Base-by-base conservation (phyloP, 192 early-diverging fungal species). In the Coemansia sp. region DNA sequence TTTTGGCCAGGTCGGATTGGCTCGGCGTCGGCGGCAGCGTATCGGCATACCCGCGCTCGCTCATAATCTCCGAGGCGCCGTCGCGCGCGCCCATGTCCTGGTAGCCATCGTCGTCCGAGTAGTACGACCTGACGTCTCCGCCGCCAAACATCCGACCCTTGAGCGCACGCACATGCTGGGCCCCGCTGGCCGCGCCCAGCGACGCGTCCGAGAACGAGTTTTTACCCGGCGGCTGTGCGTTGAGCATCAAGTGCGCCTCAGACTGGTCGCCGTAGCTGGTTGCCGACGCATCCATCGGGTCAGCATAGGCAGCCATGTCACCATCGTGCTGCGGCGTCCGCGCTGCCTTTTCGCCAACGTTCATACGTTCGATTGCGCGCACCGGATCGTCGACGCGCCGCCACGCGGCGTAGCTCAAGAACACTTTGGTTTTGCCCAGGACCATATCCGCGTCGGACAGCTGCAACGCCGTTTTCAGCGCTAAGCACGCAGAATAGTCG, bases 351-450 rank as follows among this genome's bases (percentile, higher is more conserved):
- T 85, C 81, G 28, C 81, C 79, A 26, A 75, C 78, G 38, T 92
- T 61, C 50, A 56, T 53, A 58, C 75, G 75, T 58, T 78, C 90
- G 11, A 77, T 42, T 10, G 69, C 79, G 17, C 86, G 84, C 41
- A 94, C 73, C 11, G 72, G 75, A 51, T 87, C 85, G 64, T 97
- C 95, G 28, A 97, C 76, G 30, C 79, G 78, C 45, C 88, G 80
- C 95, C 93, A 97, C 12, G 82, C 79, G 2, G 23, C 55, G 70
- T 90, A 91, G 51, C 79, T 82, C 36, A 97, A 55, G 53, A 85
- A 94, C 15, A 93, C 75, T 58, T 87, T 78, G 20, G 62, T 65
- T 21, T 60, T 53, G 7, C 84, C 84, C 21, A 86, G 47, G 8
- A 76, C 65, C 65, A 81, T 80, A 44, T 85, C 80, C 0, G 68